Percentiles rank a stretch among this genome's conserved stretches.
These are phyloP conservation scores for Colletotrichum aenigma DNA, from an alignment of 2,329 filamentous ascomycete species.

Conservation along the genomic window DNA sequence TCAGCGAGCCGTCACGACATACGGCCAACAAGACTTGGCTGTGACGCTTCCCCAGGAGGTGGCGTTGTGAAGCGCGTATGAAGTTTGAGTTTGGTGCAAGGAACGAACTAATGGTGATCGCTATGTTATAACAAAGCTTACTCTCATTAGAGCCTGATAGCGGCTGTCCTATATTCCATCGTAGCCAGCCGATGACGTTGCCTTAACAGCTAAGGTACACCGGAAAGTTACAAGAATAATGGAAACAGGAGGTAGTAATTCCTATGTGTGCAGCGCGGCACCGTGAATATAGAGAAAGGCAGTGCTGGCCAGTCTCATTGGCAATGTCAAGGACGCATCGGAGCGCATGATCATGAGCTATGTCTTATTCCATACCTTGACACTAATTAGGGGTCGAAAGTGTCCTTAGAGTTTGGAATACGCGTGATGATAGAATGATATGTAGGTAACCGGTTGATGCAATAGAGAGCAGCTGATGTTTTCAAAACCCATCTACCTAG, in stretches of 20 bases:
- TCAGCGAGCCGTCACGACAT: background rate
- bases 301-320: too few species aligned
- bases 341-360: background rate
- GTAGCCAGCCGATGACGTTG: background rate
- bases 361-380: background rate
- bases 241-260: background rate
- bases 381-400: too few species aligned
- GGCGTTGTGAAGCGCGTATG: background rate
- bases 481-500: background rate
- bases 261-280: too few species aligned
- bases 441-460: background rate
- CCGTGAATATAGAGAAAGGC: background rate
- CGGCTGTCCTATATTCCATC: background rate
- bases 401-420: background rate
- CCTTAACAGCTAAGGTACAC: background rate
- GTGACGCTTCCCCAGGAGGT: fast-evolving
- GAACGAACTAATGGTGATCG: background rate
- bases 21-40: fast-evolving
- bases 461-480: background rate
- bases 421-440: background rate
- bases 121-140: background rate
- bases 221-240: background rate
- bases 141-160: background rate
- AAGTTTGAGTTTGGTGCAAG: background rate
- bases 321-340: background rate